Evolutionary conservation across 495 filamentous ascomycete species (phyloP).

Genomic region (Aspergillus panamensis): DNA sequence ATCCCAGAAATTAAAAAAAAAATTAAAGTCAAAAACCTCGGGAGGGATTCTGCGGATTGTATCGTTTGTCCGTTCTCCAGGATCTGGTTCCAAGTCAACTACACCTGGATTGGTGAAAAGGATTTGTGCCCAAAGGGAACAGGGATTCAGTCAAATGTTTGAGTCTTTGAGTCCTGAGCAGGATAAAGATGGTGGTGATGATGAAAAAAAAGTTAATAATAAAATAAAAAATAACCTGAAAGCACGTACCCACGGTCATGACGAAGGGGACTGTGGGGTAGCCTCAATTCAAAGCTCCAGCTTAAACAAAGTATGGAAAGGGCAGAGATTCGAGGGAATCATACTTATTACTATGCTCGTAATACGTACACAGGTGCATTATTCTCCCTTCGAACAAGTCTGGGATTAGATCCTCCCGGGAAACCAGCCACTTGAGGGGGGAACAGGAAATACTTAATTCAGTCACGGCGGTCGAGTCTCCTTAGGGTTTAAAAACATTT

Average conservation of each 20-base stretch:
- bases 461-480: not conserved
- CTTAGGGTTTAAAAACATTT: slow-evolving; percentile 1
- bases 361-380: too few relatives aligned
- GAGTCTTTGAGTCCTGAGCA: not conserved
- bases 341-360: too few relatives aligned
- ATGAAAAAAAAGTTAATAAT: slow-evolving; percentile 4
- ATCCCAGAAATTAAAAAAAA: not conserved
- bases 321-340: too few relatives aligned
- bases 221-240: not conserved
- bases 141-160: slow-evolving; percentile 14
- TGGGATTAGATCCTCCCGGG: too few relatives aligned
- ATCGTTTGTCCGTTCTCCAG: slow-evolving; percentile 8
- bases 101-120: slow-evolving; percentile 10
- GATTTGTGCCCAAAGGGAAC: slow-evolving; percentile 20
- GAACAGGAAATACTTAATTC: not conserved
- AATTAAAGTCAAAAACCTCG: not conserved
- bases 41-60: not conserved
- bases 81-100: slow-evolving; percentile 1
- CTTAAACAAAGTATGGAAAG: not conserved
- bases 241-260: not conserved
- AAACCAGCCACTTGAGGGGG: not conserved
- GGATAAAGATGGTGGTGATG: slow-evolving; percentile 9
- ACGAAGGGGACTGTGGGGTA: not conserved
- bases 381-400: too few relatives aligned
- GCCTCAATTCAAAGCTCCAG: slow-evolving; percentile 1